These are phyloP conservation scores for Nothophoma quercina DNA, from an alignment of 2,329 filamentous ascomycete species.

Conservation along the genomic window DNA sequence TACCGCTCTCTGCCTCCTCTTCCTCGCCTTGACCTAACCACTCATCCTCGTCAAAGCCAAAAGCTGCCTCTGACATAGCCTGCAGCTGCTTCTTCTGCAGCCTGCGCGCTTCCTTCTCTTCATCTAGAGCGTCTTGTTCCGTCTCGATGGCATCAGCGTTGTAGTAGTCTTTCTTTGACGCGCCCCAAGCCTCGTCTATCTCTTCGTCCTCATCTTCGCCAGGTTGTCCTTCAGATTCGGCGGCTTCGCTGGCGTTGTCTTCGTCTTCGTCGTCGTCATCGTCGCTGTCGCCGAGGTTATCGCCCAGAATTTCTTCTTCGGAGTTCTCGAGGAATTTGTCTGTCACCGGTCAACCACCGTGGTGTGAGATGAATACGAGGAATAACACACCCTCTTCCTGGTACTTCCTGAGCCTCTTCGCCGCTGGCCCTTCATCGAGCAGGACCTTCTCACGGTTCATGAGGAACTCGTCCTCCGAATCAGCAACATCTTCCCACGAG, in stretches of 20 bases:
- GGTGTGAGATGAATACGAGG: background rate
- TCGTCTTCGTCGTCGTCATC: constrained; percentile 50
- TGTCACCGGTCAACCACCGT: constrained; percentile 34
- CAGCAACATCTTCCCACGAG: constrained; percentile 83
- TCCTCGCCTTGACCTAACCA: constrained; percentile 69
- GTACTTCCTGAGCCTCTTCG: constrained; percentile 76
- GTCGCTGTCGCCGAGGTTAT: constrained; percentile 59
- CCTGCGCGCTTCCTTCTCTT: constrained; percentile 88
- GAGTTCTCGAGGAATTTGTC: constrained; percentile 66
- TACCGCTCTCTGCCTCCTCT: constrained; percentile 55
- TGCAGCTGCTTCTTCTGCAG: constrained; percentile 90
- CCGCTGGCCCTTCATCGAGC: constrained; percentile 79
- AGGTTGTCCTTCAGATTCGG: constrained; percentile 38
- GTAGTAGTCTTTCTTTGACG: constrained; percentile 90
- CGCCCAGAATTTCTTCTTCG: constrained; percentile 69
- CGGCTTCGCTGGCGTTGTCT: constrained; percentile 42
- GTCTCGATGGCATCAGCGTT: constrained; percentile 80
- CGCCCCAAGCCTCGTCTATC: constrained; percentile 79
- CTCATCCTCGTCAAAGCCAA: constrained; percentile 88
- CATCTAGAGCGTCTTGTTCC: constrained; percentile 80
- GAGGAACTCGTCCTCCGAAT: constrained; percentile 94
- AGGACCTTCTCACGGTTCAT: constrained; percentile 84
- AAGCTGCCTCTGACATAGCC: constrained; percentile 90
- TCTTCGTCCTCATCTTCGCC: constrained; percentile 65
- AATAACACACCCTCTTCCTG: constrained; percentile 67